Evolutionary conservation across 192 early-diverging fungal genomes (phyloP).

Genomic region (Coemansia sp.): DNA sequence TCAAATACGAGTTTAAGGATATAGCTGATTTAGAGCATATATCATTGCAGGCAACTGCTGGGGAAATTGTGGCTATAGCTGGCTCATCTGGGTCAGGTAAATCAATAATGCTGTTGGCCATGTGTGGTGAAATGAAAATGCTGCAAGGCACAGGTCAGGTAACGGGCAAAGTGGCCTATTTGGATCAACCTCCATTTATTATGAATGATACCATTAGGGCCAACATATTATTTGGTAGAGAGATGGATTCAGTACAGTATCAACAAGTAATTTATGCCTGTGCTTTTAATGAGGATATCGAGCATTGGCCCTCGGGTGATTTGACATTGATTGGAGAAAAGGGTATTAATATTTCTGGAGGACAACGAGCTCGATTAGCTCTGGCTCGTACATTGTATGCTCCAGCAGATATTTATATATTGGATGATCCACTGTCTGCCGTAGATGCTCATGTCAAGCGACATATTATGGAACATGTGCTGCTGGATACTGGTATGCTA

Average conservation of each 20-base stretch:
- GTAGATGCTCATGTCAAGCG: slow-evolving; percentile 27
- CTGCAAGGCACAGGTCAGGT: slow-evolving; percentile 63
- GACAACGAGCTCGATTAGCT: slow-evolving; percentile 62
- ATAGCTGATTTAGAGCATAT: slow-evolving; percentile 12
- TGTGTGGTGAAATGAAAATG: slow-evolving; percentile 76
- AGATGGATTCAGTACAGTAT: slow-evolving; percentile 19
- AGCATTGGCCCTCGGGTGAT: slow-evolving; percentile 27
- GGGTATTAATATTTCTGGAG: slow-evolving; percentile 61
- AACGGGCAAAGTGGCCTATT: slow-evolving; percentile 56
- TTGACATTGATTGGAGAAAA: slow-evolving; percentile 58
- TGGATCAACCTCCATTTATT: slow-evolving; percentile 40
- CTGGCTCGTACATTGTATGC: slow-evolving; percentile 65
- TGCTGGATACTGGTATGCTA: neutral
- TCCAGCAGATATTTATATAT: slow-evolving; percentile 53
- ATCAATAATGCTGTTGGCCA: slow-evolving; percentile 55
- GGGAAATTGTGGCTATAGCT: slow-evolving; percentile 45
- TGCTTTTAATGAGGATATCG: slow-evolving; percentile 21
- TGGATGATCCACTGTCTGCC: slow-evolving; percentile 27
- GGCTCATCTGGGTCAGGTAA: slow-evolving; percentile 61
- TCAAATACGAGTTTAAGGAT: slow-evolving; percentile 6
- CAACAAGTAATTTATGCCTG: slow-evolving; percentile 23
- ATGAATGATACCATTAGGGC: slow-evolving; percentile 41
- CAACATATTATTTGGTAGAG: slow-evolving; percentile 33
- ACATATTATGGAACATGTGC: slow-evolving; percentile 25
- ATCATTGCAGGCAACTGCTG: slow-evolving; percentile 9